A percentile compares a stretch with the other conserved stretches of the same genome.
Evolutionary conservation across 176 grass and related monocot genomes (phyloP).

Genomic region (Calamus simplicifolius): DNA sequence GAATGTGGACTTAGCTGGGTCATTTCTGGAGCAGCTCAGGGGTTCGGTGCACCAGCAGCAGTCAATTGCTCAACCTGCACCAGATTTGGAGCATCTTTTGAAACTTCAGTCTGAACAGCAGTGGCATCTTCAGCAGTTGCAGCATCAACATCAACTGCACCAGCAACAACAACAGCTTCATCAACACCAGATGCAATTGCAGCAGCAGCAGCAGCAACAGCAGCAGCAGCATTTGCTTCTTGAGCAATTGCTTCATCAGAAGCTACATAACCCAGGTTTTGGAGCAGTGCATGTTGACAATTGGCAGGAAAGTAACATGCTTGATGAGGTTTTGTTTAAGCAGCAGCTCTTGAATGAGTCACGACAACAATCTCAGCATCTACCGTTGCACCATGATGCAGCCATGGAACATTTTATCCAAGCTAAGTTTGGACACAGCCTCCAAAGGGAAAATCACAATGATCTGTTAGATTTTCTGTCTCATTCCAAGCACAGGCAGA

Average conservation of each 20-base stretch:
- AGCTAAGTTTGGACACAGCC: slow-evolving; percentile 67
- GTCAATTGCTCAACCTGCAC: not conserved
- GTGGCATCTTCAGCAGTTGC: slow-evolving; percentile 25
- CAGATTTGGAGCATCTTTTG: slow-evolving; percentile 5
- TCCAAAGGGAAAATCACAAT: slow-evolving; percentile 51
- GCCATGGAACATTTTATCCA: slow-evolving; percentile 86
- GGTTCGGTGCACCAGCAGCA: not conserved
- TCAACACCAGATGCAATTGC: slow-evolving; percentile 18
- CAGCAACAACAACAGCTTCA: slow-evolving; percentile 25
- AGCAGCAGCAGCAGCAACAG: slow-evolving; percentile 31
- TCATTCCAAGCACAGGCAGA: slow-evolving; percentile 68
- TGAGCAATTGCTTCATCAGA: slow-evolving; percentile 75
- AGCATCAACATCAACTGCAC: slow-evolving; percentile 38
- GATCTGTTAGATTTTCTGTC: slow-evolving; percentile 56
- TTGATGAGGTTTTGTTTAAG: slow-evolving; percentile 49
- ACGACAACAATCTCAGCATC: slow-evolving; percentile 63
- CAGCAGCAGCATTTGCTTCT: slow-evolving; percentile 64
- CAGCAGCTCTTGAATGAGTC: slow-evolving; percentile 72
- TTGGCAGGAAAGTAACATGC: slow-evolving; percentile 27
- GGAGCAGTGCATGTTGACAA: slow-evolving; percentile 35
- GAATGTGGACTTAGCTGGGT: slow-evolving; percentile 3
- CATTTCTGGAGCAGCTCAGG: slow-evolving; percentile 1
- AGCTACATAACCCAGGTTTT: slow-evolving; percentile 48
- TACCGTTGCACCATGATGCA: slow-evolving; percentile 73
- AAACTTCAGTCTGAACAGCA: slow-evolving; percentile 10